Percentiles rank a stretch among this genome's conserved stretches.
phyloP scores from a whole-genome alignment of 495 filamentous ascomycete species.

The Aspergillus affinis region DNA sequence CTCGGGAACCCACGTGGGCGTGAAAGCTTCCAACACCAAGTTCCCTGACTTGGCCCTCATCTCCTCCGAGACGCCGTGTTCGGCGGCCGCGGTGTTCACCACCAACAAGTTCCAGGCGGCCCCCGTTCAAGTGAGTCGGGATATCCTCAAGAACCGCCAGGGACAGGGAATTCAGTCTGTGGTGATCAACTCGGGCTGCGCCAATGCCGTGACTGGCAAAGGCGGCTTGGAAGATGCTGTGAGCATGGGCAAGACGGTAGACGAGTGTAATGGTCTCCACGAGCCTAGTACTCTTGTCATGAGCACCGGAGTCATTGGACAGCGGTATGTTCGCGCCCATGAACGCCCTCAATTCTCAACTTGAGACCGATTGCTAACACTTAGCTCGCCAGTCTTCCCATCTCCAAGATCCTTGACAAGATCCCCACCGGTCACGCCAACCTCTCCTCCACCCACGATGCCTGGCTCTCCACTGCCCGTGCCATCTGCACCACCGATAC shows the following conservation, averaged over 20 bases:
- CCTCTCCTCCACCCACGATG: slow-evolving; percentile 71
- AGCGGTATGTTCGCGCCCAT: slow-evolving; percentile 57
- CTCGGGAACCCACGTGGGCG: slow-evolving; percentile 85
- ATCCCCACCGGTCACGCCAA: slow-evolving; percentile 72
- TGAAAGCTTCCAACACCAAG: slow-evolving; percentile 86
- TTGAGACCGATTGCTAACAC: not conserved
- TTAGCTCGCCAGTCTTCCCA: slow-evolving; percentile 62
- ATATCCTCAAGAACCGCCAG: slow-evolving; percentile 62
- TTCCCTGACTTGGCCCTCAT: slow-evolving; percentile 89
- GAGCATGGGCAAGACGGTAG: slow-evolving; percentile 76
- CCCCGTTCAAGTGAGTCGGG: slow-evolving; percentile 79
- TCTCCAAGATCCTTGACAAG: slow-evolving; percentile 80
- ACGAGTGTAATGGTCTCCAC: slow-evolving; percentile 63
- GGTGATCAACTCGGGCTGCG: slow-evolving; percentile 93
- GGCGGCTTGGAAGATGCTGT: slow-evolving; percentile 86
- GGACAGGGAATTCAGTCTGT: slow-evolving; percentile 76
- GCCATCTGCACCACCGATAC: slow-evolving; percentile 99
- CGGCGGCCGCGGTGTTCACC: slow-evolving; percentile 94
- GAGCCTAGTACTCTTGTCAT: slow-evolving; percentile 80
- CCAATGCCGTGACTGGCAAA: slow-evolving; percentile 95
- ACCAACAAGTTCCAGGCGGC: slow-evolving; percentile 98
- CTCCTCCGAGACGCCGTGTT: slow-evolving; percentile 81
- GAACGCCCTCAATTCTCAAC: not conserved
- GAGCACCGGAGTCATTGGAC: slow-evolving; percentile 98
- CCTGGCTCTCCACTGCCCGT: slow-evolving; percentile 83